Percentiles rank a stretch among this genome's conserved stretches.
Conservation (phyloP, 768 basidiomycete genomes). For the Rhodosporidiobolus sp. region DNA sequence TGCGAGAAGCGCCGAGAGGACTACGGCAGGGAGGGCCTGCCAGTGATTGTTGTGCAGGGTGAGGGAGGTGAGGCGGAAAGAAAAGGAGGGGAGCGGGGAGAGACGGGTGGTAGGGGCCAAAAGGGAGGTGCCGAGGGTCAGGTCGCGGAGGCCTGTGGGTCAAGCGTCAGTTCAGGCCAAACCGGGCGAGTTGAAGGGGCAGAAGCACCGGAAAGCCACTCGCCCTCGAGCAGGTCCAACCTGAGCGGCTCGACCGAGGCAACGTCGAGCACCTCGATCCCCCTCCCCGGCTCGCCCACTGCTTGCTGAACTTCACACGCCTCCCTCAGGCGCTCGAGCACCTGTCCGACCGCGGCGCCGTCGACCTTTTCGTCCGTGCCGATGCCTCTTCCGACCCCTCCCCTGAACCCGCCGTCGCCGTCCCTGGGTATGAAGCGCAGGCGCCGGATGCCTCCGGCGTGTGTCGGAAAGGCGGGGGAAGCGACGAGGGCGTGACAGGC, state of each 20-base stretch:
- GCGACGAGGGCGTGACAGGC: neutral
- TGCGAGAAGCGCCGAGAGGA: neutral
- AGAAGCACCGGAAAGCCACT: constrained; percentile 6
- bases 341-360: neutral
- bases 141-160: neutral
- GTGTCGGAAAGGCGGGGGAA: neutral
- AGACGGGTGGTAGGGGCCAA: neutral
- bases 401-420: neutral
- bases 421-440: neutral
- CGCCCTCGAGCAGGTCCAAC: neutral
- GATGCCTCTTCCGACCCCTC: constrained; percentile 4
- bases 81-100: neutral
- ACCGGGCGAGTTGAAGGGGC: neutral
- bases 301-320: neutral
- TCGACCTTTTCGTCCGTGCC: constrained; percentile 7
- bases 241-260: neutral
- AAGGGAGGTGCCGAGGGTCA: neutral
- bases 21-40: neutral
- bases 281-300: neutral
- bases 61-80: constrained; percentile 11
- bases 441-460: neutral
- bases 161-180: neutral
- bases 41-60: constrained; percentile 24
- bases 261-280: constrained; percentile 1
- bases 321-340: neutral